Conservation (phyloP, 805 yeast genomes). For the Candida awuae region DNA sequence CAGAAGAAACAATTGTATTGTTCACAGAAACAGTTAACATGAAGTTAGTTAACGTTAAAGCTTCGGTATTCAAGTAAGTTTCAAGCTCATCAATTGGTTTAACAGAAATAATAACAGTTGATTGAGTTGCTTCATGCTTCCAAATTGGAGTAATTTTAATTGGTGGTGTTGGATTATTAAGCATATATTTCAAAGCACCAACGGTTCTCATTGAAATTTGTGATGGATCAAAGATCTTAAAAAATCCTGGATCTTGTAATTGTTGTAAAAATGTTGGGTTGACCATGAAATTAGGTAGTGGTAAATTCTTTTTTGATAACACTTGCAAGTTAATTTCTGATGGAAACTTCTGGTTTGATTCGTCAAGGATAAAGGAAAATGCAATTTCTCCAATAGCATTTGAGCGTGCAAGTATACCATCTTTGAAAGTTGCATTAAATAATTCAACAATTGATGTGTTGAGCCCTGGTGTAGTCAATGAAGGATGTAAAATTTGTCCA, state of each 20-base stretch:
- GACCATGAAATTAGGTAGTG: slow-evolving; percentile 40
- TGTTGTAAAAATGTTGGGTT: slow-evolving; percentile 47
- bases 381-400: slow-evolving; percentile 83
- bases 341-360: slow-evolving; percentile 29
- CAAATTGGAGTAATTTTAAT: slow-evolving; percentile 72
- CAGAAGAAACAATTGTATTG: slow-evolving; percentile 58
- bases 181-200: slow-evolving; percentile 74
- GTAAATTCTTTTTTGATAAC: slow-evolving; percentile 32
- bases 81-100: slow-evolving; percentile 44
- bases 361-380: slow-evolving; percentile 48
- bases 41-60: slow-evolving; percentile 47
- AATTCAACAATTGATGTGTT: slow-evolving; percentile 84
- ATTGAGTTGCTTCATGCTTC: slow-evolving; percentile 80
- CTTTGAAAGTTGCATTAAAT: slow-evolving; percentile 62
- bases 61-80: slow-evolving; percentile 24
- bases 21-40: slow-evolving; percentile 53
- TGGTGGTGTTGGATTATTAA: slow-evolving; percentile 51
- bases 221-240: slow-evolving; percentile 37
- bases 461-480: slow-evolving; percentile 51
- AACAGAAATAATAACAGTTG: slow-evolving; percentile 73
- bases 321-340: slow-evolving; percentile 34
- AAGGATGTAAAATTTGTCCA: slow-evolving; percentile 42
- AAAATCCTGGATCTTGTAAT: slow-evolving; percentile 23
- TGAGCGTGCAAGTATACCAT: slow-evolving; percentile 52
- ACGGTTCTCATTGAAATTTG: slow-evolving; percentile 55